Base-by-base conservation (phyloP, 352 stramenopile species). In the Globisporangium spinosum region DNA sequence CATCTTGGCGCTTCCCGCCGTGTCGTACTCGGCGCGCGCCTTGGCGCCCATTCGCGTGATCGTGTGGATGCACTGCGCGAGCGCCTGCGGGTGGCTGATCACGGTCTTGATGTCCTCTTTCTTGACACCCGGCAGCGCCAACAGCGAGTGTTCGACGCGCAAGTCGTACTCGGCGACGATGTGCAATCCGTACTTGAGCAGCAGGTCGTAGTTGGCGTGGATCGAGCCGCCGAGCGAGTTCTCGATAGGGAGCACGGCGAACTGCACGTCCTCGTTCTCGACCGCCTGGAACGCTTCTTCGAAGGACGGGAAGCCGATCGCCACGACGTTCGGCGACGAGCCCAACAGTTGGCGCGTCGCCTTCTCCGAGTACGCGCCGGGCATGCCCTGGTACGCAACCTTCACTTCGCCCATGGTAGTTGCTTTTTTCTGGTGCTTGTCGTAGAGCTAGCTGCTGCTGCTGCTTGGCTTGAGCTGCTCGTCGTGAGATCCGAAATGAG, bases 311-410 rank as follows among this genome's bases (percentile, higher is more conserved):
- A 77, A 83, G 25, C 77, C 80, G 32, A 82, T 60, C 47, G 85
- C 89, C 17, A 97, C 78, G 35, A 97, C 86, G 47, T 84, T 77
- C 63, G 80, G 45, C 2, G 77, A 79, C 25, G 72, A 62, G 32
- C 80, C 82, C 12, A 99, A 76, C 4, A 99, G 79, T 77, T 99
- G 93, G 17, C 94, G 82, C 51, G 97, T 91, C 12, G 96, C 94
- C 76, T 99, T 98, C 87, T 99, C 96, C 22, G 94, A 98, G 83
- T 99, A 99, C 1, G 96, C 97, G 29, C 97, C 97, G 29, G 96
- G 89, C 76, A 98, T 95, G 58, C 97, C 97, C 81, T 99, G 96
- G 78, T 98, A 98, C 67, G 93, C 89, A 32, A 98, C 84, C 80
- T 94, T 93, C 62, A 98, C 84, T 65, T 83, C 80, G 54, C 65